Evolutionary conservation across 2,329 filamentous ascomycete genomes (phyloP).

Genomic region (Zymoseptoria passerinii): DNA sequence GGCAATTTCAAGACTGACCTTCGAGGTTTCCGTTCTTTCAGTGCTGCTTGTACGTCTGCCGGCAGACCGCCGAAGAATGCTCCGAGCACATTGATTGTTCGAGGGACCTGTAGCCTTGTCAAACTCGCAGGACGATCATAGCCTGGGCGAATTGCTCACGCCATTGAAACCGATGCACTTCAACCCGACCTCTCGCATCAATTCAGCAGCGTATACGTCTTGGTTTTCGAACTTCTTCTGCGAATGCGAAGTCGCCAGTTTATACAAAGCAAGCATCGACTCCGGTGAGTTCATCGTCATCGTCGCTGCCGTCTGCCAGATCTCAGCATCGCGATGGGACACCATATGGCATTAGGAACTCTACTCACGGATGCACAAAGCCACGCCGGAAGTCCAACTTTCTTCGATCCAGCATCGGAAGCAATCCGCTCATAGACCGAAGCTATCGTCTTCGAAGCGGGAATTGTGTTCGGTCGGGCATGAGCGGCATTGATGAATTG

Average conservation of each 20-base stretch:
- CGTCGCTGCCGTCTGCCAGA: constrained; percentile 61
- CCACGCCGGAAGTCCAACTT: constrained; percentile 58
- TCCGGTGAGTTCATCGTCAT: constrained; percentile 83
- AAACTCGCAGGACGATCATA: too few relatives aligned
- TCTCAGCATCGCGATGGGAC: neutral
- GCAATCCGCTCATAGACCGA: constrained; percentile 59
- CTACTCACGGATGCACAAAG: constrained; percentile 52
- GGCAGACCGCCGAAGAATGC: constrained; percentile 61
- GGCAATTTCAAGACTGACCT: constrained; percentile 3
- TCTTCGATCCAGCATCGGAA: constrained; percentile 52
- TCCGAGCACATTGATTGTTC: constrained; percentile 73
- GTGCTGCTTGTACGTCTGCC: constrained; percentile 41
- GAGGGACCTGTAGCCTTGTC: too few relatives aligned
- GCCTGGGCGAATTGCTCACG: too few relatives aligned
- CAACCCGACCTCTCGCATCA: constrained; percentile 66
- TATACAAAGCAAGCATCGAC: constrained; percentile 57
- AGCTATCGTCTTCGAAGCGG: constrained; percentile 55
- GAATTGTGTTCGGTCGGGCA: constrained; percentile 56
- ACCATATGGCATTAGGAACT: neutral
- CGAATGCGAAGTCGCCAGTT: constrained; percentile 30
- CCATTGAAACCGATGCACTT: constrained; percentile 76
- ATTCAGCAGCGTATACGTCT: constrained; percentile 51
- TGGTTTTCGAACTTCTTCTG: constrained; percentile 23
- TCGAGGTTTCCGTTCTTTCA: constrained; percentile 33
- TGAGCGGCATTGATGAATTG: constrained; percentile 63